phyloP scores from a whole-genome alignment of 2,329 filamentous ascomycete species.

The Neopestalotiopsis rosae region DNA sequence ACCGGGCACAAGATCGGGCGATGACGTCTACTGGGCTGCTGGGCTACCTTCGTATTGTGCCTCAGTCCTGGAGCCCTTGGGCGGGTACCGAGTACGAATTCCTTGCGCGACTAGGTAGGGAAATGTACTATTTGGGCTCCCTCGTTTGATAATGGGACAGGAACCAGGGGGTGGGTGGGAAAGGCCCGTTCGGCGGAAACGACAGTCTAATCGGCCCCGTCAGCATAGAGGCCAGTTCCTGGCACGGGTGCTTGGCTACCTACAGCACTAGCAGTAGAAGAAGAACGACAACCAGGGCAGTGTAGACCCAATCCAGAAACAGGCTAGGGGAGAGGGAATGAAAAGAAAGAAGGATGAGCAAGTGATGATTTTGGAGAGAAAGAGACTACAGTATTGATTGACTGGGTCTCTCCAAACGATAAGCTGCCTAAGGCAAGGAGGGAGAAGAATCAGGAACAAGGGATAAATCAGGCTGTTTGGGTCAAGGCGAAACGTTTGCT shows the following conservation, averaged over 20 bases:
- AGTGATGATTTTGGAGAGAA: neutral
- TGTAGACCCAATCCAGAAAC: neutral
- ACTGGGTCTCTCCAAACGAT: neutral
- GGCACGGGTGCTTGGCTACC: slow-evolving; percentile 2
- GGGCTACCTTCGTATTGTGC: slow-evolving; percentile 15
- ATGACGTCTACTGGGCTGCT: slow-evolving; percentile 10
- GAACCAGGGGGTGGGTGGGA: neutral
- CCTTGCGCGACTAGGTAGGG: neutral
- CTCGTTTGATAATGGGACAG: slow-evolving; percentile 12
- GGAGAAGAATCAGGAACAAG: neutral
- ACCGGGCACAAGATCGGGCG: neutral
- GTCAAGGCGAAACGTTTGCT: slow-evolving; percentile 7
- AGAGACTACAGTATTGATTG: neutral
- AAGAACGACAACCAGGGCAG: neutral
- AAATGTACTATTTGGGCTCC: neutral
- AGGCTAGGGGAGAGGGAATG: neutral
- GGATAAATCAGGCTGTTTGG: slow-evolving; percentile 13
- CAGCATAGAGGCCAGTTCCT: slow-evolving; percentile 5
- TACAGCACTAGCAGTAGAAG: neutral
- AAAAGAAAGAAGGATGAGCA: neutral
- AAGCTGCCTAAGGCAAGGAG: neutral
- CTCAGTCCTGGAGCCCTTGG: neutral
- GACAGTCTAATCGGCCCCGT: slow-evolving; percentile 5
- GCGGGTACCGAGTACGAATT: slow-evolving; percentile 8
- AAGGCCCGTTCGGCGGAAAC: slow-evolving; percentile 11